A percentile compares a stretch with the other conserved stretches of the same genome.
These are phyloP conservation scores for Zoysia japonica DNA, from an alignment of 176 grass and related monocot genomes.

Conservation along the genomic window DNA sequence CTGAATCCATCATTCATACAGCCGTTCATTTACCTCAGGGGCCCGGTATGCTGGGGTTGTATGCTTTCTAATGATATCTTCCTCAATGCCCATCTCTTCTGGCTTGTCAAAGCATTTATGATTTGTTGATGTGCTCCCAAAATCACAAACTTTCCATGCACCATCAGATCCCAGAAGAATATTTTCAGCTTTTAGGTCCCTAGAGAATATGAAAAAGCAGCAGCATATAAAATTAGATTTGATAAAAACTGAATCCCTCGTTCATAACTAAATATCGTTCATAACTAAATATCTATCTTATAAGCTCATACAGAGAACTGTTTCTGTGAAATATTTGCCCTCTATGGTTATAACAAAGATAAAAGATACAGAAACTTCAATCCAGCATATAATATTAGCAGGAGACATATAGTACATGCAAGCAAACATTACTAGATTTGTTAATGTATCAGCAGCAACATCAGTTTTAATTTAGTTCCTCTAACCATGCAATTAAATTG, in stretches of 20 bases:
- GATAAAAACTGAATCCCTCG: background rate
- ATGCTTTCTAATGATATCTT: conserved; percentile 86
- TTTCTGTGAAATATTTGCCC: conserved; percentile 13
- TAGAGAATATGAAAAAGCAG: conserved; percentile 34
- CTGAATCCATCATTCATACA: background rate
- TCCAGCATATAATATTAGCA: conserved; percentile 12
- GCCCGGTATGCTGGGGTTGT: conserved; percentile 89
- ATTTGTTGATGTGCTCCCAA: conserved; percentile 86
- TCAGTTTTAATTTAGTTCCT: conserved; percentile 6
- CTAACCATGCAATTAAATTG: conserved; percentile 11
- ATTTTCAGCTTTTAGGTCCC: conserved; percentile 89
- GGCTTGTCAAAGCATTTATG: conserved; percentile 84
- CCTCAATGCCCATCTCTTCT: conserved; percentile 87
- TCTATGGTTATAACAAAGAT: background rate
- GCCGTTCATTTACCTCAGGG: conserved; percentile 62
- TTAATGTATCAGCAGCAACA: background rate
- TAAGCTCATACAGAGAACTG: background rate
- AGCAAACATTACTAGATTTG: conserved; percentile 16
- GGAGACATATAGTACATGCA: conserved; percentile 15
- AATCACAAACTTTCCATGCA: conserved; percentile 86
- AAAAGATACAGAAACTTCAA: conserved; percentile 14
- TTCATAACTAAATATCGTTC: background rate
- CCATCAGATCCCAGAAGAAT: conserved; percentile 86
- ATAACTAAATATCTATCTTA: background rate
- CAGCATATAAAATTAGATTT: conserved; percentile 11